Percentiles rank a stretch among this genome's conserved stretches.
Conservation (phyloP, 2,329 filamentous ascomycete genomes). For the Aureobasidium sp. region DNA sequence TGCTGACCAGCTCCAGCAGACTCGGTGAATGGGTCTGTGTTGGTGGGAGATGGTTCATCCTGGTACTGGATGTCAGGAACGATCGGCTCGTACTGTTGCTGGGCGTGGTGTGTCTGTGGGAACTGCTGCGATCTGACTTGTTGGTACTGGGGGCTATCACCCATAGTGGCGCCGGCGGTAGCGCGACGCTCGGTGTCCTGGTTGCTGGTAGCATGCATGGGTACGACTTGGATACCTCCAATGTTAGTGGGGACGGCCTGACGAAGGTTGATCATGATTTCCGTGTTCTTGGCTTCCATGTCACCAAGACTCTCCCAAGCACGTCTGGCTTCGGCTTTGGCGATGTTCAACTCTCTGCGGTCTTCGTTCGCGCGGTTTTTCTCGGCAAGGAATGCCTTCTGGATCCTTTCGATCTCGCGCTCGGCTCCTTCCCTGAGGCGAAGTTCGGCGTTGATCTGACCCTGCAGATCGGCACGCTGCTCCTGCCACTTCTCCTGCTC, state of each 20-base stretch:
- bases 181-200: slow-evolving; percentile 39
- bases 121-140: neutral
- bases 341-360: slow-evolving; percentile 86
- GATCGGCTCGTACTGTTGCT: slow-evolving; percentile 1
- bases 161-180: slow-evolving; percentile 25
- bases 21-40: slow-evolving; percentile 56
- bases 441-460: slow-evolving; percentile 64
- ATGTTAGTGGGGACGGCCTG: slow-evolving; percentile 82
- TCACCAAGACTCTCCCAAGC: slow-evolving; percentile 96
- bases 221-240: slow-evolving; percentile 89
- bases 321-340: slow-evolving; percentile 87
- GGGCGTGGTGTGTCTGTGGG: neutral
- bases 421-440: slow-evolving; percentile 57
- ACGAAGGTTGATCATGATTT: slow-evolving; percentile 74
- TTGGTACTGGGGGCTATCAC: neutral
- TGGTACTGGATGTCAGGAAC: slow-evolving; percentile 20
- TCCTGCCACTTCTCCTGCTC: slow-evolving; percentile 83
- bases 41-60: slow-evolving; percentile 45
- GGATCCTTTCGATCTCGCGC: slow-evolving; percentile 53
- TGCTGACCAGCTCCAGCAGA: slow-evolving; percentile 26
- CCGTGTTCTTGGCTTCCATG: slow-evolving; percentile 85
- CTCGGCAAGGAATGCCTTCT: slow-evolving; percentile 58
- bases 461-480: slow-evolving; percentile 69
- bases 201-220: slow-evolving; percentile 67
- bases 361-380: slow-evolving; percentile 80